Conservation (phyloP, 306 rosid species). For the Nissolia schottii region DNA sequence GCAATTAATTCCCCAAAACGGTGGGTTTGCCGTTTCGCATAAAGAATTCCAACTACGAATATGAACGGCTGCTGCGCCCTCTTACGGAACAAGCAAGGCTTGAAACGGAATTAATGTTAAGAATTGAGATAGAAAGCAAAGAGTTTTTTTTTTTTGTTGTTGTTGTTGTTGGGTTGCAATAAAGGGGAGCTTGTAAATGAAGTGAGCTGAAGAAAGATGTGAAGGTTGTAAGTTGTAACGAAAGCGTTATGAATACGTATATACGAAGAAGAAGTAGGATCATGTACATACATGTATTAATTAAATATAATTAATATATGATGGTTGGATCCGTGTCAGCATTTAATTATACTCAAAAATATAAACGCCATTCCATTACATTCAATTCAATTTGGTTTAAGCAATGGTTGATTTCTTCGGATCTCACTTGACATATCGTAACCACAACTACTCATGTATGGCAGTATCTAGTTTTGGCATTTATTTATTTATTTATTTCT, state of each 20-base stretch:
- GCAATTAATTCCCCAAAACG: not conserved
- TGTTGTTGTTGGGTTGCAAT: too few relatives aligned
- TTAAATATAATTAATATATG: not conserved
- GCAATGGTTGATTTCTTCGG: not conserved
- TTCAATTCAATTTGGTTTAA: not conserved
- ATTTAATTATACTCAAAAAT: not conserved
- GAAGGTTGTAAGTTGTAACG: not conserved
- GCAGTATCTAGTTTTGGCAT: not conserved
- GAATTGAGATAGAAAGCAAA: not conserved
- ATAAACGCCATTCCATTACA: not conserved
- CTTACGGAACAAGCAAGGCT: not conserved
- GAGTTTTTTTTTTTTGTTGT: not conserved
- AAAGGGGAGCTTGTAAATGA: not conserved
- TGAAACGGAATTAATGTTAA: not conserved
- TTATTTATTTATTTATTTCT: not conserved
- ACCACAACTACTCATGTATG: not conserved
- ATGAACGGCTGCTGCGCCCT: not conserved
- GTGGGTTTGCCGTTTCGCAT: not conserved
- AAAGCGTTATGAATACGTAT: not conserved
- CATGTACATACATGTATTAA: not conserved
- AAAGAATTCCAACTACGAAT: not conserved
- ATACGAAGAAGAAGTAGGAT: not conserved
- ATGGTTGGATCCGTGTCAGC: conserved; percentile 24
- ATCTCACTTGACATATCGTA: not conserved
- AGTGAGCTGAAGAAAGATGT: not conserved